Evolutionary conservation across 1,139 yeast species (phyloP).

Genomic region (Barnettozyma hawaiiensis): DNA sequence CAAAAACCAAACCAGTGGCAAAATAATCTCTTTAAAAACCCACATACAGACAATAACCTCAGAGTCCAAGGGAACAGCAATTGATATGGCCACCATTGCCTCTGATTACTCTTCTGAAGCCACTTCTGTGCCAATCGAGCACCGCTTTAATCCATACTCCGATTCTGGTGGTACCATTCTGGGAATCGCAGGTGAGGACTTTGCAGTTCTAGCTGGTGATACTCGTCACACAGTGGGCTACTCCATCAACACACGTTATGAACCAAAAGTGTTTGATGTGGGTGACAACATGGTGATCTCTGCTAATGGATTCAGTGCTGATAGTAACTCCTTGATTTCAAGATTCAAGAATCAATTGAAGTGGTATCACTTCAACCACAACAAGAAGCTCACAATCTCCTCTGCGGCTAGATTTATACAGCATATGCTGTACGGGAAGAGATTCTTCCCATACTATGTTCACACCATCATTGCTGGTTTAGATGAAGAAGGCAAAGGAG

Average conservation of each 20-base stretch:
- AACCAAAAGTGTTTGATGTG: conserved; percentile 82
- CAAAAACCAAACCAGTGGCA: conserved; percentile 1
- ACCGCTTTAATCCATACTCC: conserved; percentile 89
- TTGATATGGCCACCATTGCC: conserved; percentile 2
- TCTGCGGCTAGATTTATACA: conserved; percentile 91
- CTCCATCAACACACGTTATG: conserved; percentile 87
- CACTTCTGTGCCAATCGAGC: conserved; percentile 68
- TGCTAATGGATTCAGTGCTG: conserved; percentile 97
- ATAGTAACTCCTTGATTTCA: conserved; percentile 79
- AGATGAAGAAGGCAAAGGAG: conserved; percentile 92
- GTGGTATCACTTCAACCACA: conserved; percentile 93
- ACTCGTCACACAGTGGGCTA: conserved; percentile 95
- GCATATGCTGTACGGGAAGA: conserved; percentile 83
- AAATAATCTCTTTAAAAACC: not conserved
- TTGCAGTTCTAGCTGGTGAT: conserved; percentile 95
- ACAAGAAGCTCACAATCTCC: conserved; percentile 58
- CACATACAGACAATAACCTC: not conserved
- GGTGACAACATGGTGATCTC: conserved; percentile 87
- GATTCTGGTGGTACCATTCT: conserved; percentile 97
- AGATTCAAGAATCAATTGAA: conserved; percentile 71
- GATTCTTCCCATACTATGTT: conserved; percentile 96
- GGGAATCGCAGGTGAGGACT: conserved; percentile 97
- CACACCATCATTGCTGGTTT: conserved; percentile 92
- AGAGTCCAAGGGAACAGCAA: not conserved
- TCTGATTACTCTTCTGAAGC: conserved; percentile 2